Base-by-base conservation (phyloP, 352 stramenopile genomes). In the Phytopythium kandeliae region DNA sequence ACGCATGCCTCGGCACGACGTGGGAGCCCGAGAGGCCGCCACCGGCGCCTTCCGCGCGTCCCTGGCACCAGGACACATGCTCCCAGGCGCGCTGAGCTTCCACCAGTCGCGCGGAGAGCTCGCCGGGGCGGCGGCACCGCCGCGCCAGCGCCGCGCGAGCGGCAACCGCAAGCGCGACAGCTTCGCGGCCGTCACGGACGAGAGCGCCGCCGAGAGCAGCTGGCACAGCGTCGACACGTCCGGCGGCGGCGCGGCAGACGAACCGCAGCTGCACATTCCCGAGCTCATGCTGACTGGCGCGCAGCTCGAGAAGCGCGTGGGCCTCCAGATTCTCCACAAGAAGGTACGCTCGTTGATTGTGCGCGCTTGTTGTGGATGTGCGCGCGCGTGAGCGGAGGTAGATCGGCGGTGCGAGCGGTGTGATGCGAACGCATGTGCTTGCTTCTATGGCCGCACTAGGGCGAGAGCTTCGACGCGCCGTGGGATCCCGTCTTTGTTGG, bases 401-500 rank as follows among this genome's bases (percentile, higher is more conserved):
- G n/a, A n/a, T n/a, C n/a, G n/a, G n/a, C n/a, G n/a, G n/a, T 35
- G 31, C 3, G 31, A 35, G 31, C 12, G 31, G 16, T 35, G 31
- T 15, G 17, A 41, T 41, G 17, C 35, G 19, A n/a, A n/a, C n/a
- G 4, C 28, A 31, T 31, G 28, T 31, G 28, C 4, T 10, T 31
- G 28, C 28, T 9, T 31, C 4, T 4, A 31, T 37, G 15, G 26
- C 9, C 26, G 2, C 5, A 17, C 16, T 8, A 75, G 60, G 78
- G 75, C 26, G 68, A 82, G 41, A 69, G 76, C 36, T 89, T 89
- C 34, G 75, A 87, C 55, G 81, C 71, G 8, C 63, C 67, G 8
- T 89, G 78, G 78, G 62, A 71, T 25, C 63, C 67, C 19, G 77
- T 69, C 42, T 78, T 81, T 24, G 75, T 89, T 17, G 71, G 67